Conservation (phyloP, 2,329 filamentous ascomycete genomes). For the Venturia asperata region DNA sequence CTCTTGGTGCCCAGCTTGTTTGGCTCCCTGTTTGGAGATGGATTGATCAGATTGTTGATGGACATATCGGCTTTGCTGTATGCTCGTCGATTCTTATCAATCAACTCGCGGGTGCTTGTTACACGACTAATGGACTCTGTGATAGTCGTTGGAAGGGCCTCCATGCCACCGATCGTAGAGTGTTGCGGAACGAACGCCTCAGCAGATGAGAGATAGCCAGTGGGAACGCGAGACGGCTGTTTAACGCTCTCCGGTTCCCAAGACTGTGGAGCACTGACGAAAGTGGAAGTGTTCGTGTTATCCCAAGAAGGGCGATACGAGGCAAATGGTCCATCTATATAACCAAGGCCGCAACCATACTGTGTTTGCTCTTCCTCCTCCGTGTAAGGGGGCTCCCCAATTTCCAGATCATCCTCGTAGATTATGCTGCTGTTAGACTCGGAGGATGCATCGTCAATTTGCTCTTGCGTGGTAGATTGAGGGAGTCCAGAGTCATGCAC, state of each 20-base stretch:
- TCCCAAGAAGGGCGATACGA: not conserved
- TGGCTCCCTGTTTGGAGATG: not conserved
- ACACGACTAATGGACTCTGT: not conserved
- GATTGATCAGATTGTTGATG: slow-evolving; percentile 15
- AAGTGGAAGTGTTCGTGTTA: not conserved
- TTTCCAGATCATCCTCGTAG: not conserved
- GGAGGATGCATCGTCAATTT: not conserved
- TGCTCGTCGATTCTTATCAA: slow-evolving; percentile 6
- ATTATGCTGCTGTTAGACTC: slow-evolving; percentile 10
- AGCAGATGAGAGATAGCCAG: not conserved
- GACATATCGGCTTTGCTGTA: slow-evolving; percentile 14
- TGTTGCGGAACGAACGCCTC: not conserved
- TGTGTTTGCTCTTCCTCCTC: not conserved
- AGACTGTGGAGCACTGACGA: not conserved
- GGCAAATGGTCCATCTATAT: not conserved
- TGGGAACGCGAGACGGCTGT: not conserved
- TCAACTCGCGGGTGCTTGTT: not conserved
- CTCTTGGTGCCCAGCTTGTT: slow-evolving; percentile 1
- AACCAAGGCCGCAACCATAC: not conserved
- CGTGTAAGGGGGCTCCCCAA: not conserved
- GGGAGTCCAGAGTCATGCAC: not conserved
- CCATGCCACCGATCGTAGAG: not conserved
- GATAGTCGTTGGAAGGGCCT: not conserved
- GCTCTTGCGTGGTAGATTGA: not conserved
- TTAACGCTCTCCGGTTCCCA: not conserved